Evolutionary conservation across 805 yeast species (phyloP).

Genomic region (Yamadazyma sp.): DNA sequence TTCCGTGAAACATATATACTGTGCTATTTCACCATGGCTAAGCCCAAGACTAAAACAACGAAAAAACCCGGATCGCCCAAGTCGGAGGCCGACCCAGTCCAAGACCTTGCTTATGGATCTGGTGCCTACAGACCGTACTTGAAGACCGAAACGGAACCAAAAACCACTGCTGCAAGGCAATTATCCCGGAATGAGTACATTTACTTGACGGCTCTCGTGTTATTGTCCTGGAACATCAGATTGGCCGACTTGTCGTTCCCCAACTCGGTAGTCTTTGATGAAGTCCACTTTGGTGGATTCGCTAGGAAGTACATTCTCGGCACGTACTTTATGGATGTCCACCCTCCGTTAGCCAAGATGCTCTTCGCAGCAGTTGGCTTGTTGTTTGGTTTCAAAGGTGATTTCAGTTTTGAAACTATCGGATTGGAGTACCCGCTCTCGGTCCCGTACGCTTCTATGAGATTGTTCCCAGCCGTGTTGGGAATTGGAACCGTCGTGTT

Average conservation of each 20-base stretch:
- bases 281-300: constrained; percentile 96
- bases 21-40: neutral
- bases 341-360: constrained; percentile 80
- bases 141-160: constrained; percentile 38
- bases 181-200: constrained; percentile 35
- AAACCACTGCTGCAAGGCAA: constrained; percentile 28
- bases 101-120: constrained; percentile 6
- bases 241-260: constrained; percentile 64
- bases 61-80: no score
- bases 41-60: no score
- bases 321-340: constrained; percentile 67
- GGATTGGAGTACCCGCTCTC: constrained; percentile 60
- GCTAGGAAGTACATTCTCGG: constrained; percentile 77
- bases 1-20: no score
- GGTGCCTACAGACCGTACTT: constrained; percentile 46
- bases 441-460: constrained; percentile 67
- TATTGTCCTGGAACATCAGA: constrained; percentile 60
- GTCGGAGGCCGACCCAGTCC: constrained; percentile 9
- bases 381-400: constrained; percentile 70
- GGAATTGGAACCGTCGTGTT: constrained; percentile 69
- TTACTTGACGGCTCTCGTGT: constrained; percentile 39
- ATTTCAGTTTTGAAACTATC: constrained; percentile 63
- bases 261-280: constrained; percentile 84
- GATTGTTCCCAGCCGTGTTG: constrained; percentile 64
- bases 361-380: constrained; percentile 69